These are phyloP conservation scores for Bruguiera hainesii DNA, from an alignment of 441 rosid genomes.

Conservation along the genomic window DNA sequence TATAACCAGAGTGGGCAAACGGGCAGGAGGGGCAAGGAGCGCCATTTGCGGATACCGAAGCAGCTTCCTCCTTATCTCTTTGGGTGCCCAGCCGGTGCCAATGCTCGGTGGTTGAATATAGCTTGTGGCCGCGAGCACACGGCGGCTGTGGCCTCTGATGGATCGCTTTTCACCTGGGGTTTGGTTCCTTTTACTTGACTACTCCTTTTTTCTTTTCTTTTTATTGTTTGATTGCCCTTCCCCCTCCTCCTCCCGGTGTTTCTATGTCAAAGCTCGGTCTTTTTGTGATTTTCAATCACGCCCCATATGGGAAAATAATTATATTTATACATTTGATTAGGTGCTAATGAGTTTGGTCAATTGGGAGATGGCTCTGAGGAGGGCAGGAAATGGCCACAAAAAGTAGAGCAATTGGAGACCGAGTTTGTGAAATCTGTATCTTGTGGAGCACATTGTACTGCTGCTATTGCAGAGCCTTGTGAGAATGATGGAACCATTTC, in stretches of 20 bases:
- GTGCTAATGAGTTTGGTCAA: constrained; percentile 92
- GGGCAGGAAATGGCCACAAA: constrained; percentile 66
- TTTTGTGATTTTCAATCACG: not conserved
- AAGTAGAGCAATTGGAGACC: constrained; percentile 69
- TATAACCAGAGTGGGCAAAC: constrained; percentile 93
- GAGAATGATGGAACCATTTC: constrained; percentile 71
- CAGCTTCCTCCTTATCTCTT: constrained; percentile 92
- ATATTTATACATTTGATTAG: constrained; percentile 32
- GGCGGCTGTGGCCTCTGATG: constrained; percentile 93
- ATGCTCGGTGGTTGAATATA: constrained; percentile 81
- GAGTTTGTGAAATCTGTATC: constrained; percentile 88
- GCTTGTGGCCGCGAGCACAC: constrained; percentile 96
- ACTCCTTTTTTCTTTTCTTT: not conserved
- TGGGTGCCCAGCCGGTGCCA: constrained; percentile 79
- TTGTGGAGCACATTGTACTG: constrained; percentile 94
- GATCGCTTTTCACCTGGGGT: constrained; percentile 98
- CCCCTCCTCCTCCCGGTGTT: not conserved
- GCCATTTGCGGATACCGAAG: constrained; percentile 77
- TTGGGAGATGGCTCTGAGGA: constrained; percentile 97
- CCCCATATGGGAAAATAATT: constrained; percentile 4
- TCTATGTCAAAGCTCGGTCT: not conserved
- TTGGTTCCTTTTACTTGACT: constrained; percentile 17
- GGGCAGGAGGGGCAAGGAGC: constrained; percentile 68
- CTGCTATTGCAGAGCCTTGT: constrained; percentile 78
- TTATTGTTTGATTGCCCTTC: not conserved